Evolutionary conservation across 73 alveolate genomes (phyloP).

Genomic region (Breviolum minutum): DNA sequence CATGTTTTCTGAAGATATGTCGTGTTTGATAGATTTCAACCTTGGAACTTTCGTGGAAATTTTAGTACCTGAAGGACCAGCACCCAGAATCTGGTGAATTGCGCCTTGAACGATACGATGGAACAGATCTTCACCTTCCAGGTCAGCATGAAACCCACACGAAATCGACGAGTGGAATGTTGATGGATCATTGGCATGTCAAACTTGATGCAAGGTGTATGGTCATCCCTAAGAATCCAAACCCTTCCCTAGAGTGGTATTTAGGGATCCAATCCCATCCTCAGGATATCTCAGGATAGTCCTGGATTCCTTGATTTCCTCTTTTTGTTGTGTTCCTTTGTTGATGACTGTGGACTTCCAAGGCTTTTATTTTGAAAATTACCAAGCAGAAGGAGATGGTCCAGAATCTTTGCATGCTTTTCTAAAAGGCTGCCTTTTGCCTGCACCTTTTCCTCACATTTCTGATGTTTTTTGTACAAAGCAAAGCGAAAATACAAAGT

Average conservation of each 20-base stretch:
- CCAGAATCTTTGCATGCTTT: constrained; percentile 57
- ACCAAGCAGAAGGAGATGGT: constrained; percentile 85
- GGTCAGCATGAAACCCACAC: background rate
- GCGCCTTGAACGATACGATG: constrained; percentile 35
- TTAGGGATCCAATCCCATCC: no score
- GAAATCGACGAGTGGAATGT: background rate
- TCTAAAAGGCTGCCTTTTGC: constrained; percentile 44
- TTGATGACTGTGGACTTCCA: background rate
- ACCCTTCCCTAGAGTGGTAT: no score
- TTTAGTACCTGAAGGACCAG: background rate
- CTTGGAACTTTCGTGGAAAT: background rate
- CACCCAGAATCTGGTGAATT: constrained; percentile 58
- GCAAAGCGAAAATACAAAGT: background rate
- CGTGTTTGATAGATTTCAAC: no score
- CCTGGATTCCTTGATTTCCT: background rate
- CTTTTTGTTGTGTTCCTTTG: background rate
- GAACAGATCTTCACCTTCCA: constrained; percentile 48
- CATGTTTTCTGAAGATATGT: no score
- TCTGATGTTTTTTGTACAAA: background rate
- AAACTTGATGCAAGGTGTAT: background rate
- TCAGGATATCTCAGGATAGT: no score
- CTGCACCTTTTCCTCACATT: background rate
- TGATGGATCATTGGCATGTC: background rate
- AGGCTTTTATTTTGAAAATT: constrained; percentile 87
- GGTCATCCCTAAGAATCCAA: no score